Base-by-base conservation (phyloP, 1,284 basidiomycete species). In the Schizophyllum commune region DNA sequence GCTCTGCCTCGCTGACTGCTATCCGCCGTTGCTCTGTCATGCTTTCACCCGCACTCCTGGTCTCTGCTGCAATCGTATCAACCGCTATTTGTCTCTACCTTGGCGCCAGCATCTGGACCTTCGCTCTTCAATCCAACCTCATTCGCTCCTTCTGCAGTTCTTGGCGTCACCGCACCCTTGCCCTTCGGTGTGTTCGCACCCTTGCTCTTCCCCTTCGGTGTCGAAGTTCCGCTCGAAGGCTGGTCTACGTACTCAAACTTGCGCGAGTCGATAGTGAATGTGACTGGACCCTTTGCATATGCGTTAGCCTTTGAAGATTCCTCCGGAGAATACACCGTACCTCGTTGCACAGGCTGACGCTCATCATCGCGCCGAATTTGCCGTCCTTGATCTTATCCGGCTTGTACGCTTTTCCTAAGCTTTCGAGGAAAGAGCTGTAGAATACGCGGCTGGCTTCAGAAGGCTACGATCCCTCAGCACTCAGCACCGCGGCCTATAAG, bases 301-400 rank as follows among this genome's bases (percentile, higher is more conserved):
- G n/a, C n/a, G n/a, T n/a, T n/a, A n/a, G n/a, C n/a, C n/a, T n/a
- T n/a, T n/a, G n/a, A n/a, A n/a, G n/a, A n/a, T n/a, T n/a, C n/a
- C n/a, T n/a, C n/a, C n/a, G n/a, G n/a, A n/a, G n/a, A n/a, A n/a
- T n/a, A n/a, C n/a, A n/a, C n/a, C n/a, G 60, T 72, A 90, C 92
- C 77, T 96, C 93, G 71, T 96, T 96, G 47, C 82, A 88, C 60
- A 96, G 74, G 62, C 79, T 83, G 58, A 96, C 92, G 61, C 87
- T 82, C 94, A 96, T 96, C 93, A 95, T 95, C 4, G 93, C 94
- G 34, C 93, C 93, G 71, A 96, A 96, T 68, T 79, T 79, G n/a
- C 94, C 94, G 71, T 95, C 92, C 82, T 91, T 81, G 65, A 96
- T 88, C 73, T 85, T 91, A 58, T 87, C 84, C 6, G 86, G 74